Evolutionary conservation across 805 yeast genomes (phyloP).

Genomic region (Kurtzmaniella cleridarum): DNA sequence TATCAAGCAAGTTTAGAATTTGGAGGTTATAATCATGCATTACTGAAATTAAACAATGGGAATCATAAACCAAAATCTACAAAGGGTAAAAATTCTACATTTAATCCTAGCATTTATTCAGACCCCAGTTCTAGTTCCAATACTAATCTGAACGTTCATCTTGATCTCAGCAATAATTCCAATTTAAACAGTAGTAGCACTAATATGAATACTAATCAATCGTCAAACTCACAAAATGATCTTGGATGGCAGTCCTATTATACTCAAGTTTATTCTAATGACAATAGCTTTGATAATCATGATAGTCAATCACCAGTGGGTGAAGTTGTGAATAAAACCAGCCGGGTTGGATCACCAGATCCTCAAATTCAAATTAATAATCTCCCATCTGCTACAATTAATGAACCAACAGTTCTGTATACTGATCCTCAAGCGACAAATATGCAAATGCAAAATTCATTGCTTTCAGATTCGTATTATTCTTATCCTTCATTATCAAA

Average conservation of each 20-base stretch:
- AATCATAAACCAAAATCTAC: not conserved
- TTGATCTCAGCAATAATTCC: not conserved
- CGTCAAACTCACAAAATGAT: not conserved
- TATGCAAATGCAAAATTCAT: not conserved
- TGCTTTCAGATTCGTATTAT: not conserved
- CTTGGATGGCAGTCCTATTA: slow-evolving; percentile 8
- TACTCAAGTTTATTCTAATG: slow-evolving; percentile 14
- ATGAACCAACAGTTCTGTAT: not conserved
- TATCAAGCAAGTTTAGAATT: slow-evolving; percentile 33
- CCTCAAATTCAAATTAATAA: not conserved
- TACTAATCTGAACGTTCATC: not conserved
- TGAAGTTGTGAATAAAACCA: not conserved
- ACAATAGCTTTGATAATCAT: slow-evolving; percentile 1
- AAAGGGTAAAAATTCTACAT: too few relatives aligned
- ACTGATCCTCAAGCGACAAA: not conserved
- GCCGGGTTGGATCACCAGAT: slow-evolving; percentile 1
- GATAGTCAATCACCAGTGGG: not conserved
- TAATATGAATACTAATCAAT: too few relatives aligned
- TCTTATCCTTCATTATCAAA: not conserved
- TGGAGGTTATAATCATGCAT: slow-evolving; percentile 31
- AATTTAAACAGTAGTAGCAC: too few relatives aligned
- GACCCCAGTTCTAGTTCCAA: not conserved
- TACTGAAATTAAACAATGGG: slow-evolving; percentile 9
- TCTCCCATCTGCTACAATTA: not conserved
- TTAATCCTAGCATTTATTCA: too few relatives aligned